These are phyloP conservation scores for Neurospora sp. DNA, from an alignment of 495 filamentous ascomycete species.

Conservation along the genomic window DNA sequence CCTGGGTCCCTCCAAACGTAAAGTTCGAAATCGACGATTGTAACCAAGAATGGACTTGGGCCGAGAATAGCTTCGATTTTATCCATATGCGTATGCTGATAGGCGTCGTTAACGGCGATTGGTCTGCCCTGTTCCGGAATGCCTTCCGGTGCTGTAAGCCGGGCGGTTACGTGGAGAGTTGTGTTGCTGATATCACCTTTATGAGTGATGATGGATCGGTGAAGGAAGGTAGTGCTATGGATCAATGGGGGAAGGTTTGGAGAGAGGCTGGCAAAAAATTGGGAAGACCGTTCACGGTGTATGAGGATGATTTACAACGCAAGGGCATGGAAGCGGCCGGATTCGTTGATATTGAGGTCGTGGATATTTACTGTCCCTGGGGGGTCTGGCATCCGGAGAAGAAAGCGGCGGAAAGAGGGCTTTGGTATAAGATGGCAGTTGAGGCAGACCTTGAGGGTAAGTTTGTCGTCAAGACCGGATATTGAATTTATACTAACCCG, in stretches of 20 bases:
- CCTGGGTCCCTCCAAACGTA: constrained; percentile 37
- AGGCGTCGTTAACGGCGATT: not conserved
- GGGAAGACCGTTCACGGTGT: constrained; percentile 5
- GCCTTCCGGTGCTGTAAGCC: not conserved
- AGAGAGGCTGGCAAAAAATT: constrained; percentile 7
- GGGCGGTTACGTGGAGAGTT: constrained; percentile 13
- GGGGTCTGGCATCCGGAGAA: constrained; percentile 19
- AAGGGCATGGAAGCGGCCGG: constrained; percentile 49
- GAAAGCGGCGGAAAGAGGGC: constrained; percentile 40
- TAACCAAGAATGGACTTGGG: constrained; percentile 41
- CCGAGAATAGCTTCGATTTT: constrained; percentile 46
- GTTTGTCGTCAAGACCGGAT: not conserved
- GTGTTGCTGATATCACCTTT: constrained; percentile 12
- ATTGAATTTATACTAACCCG: not conserved
- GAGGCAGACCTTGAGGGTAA: constrained; percentile 18
- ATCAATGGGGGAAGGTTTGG: constrained; percentile 22
- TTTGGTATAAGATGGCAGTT: constrained; percentile 11
- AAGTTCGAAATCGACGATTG: constrained; percentile 46
- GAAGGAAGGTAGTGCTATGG: constrained; percentile 14
- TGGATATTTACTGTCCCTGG: not conserved
- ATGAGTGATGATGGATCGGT: constrained; percentile 17
- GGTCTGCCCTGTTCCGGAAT: not conserved
- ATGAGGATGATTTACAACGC: constrained; percentile 35
- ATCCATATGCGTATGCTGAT: not conserved
- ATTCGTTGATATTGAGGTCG: constrained; percentile 38